Conservation (phyloP, 202 grass and related monocot genomes). For the Elaeis oleifera region DNA sequence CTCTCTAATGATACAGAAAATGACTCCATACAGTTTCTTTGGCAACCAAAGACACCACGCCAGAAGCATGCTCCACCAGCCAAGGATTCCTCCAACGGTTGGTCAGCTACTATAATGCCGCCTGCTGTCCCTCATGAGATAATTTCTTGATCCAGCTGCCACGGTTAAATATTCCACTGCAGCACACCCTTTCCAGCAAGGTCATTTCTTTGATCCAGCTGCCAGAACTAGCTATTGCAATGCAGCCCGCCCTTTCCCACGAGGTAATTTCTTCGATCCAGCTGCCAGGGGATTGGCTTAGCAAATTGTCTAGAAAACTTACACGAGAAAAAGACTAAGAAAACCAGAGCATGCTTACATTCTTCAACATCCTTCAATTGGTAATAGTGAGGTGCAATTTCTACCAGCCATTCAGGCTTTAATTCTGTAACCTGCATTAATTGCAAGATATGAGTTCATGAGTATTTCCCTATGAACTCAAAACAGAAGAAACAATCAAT, state of each 20-base stretch:
- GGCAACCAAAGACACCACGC: too few relatives aligned
- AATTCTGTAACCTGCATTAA: constrained; percentile 63
- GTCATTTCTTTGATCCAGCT: constrained; percentile 57
- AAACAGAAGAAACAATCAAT: neutral
- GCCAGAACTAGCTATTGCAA: neutral
- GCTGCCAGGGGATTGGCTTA: neutral
- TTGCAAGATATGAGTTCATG: constrained; percentile 12
- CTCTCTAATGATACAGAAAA: too few relatives aligned
- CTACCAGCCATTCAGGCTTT: constrained; percentile 78
- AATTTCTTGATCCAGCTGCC: constrained; percentile 52
- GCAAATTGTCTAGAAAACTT: neutral
- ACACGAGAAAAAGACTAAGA: neutral
- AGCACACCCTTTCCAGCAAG: constrained; percentile 41
- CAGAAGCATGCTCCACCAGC: too few relatives aligned
- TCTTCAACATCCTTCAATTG: constrained; percentile 89
- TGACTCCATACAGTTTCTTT: too few relatives aligned
- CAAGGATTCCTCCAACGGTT: neutral
- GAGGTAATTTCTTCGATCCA: too few relatives aligned
- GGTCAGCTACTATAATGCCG: constrained; percentile 9
- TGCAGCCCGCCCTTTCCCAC: too few relatives aligned
- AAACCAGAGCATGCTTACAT: constrained; percentile 28
- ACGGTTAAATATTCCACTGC: constrained; percentile 13
- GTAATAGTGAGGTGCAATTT: constrained; percentile 93
- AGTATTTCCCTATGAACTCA: neutral
- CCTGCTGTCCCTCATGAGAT: constrained; percentile 36